A percentile compares a stretch with the other conserved stretches of the same genome.
Evolutionary conservation across 495 filamentous ascomycete species (phyloP).

Genomic region (Monascus purpureus): DNA sequence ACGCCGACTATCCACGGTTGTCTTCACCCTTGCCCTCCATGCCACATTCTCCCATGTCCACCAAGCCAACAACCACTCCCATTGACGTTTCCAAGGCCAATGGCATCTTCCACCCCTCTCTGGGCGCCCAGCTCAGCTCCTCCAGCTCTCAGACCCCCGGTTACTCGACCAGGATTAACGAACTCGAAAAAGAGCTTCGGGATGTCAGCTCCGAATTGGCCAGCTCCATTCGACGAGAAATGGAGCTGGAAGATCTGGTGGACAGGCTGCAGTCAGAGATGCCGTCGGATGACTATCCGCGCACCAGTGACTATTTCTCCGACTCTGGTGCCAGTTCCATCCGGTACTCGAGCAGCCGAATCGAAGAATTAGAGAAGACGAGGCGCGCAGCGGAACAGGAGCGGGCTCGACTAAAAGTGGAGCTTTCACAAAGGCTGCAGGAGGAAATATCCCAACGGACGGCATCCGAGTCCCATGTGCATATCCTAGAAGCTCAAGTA

Average conservation of each 20-base stretch:
- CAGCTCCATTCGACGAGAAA: constrained; percentile 81
- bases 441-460: constrained; percentile 66
- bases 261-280: constrained; percentile 72
- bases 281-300: constrained; percentile 38
- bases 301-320: constrained; percentile 96
- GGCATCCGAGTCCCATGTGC: constrained; percentile 66
- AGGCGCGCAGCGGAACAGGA: constrained; percentile 82
- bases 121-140: constrained; percentile 23
- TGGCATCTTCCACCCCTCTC: constrained; percentile 19
- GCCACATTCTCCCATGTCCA: constrained; percentile 25
- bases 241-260: constrained; percentile 91
- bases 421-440: constrained; percentile 68
- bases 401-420: constrained; percentile 72
- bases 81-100: constrained; percentile 32
- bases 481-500: constrained; percentile 62
- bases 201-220: constrained; percentile 88
- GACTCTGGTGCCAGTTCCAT: constrained; percentile 84
- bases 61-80: constrained; percentile 18
- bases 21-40: constrained; percentile 43
- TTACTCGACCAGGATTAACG: constrained; percentile 41
- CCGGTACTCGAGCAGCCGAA: constrained; percentile 52
- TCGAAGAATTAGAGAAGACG: constrained; percentile 73
- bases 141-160: constrained; percentile 28
- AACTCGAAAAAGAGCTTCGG: constrained; percentile 86
- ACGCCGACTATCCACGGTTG: constrained; percentile 42